A percentile compares a stretch with the other conserved stretches of the same genome.
Evolutionary conservation across 129 eudicot genomes (phyloP).

Genomic region (Logfia minima): DNA sequence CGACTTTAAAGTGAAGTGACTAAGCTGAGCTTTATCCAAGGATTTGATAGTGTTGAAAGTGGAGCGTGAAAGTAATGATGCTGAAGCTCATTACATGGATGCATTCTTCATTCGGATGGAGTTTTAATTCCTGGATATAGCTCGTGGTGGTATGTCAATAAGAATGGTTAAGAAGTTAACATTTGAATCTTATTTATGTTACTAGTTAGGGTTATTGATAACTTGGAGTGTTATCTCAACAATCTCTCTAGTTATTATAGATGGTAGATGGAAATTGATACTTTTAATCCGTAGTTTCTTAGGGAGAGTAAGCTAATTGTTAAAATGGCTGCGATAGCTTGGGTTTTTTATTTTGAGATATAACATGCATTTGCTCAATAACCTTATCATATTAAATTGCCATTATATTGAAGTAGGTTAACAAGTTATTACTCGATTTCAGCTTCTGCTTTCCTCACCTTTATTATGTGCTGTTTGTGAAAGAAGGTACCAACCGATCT

Average conservation of each 20-base stretch:
- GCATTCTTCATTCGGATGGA: slow-evolving; percentile 33
- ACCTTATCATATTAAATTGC: not conserved
- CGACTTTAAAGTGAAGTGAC: slow-evolving; percentile 47
- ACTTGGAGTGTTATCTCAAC: not conserved
- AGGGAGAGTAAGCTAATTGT: not conserved
- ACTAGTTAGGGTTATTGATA: not conserved
- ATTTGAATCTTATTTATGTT: not conserved
- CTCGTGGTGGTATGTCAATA: slow-evolving; percentile 43
- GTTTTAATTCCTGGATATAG: slow-evolving; percentile 23
- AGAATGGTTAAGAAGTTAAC: slow-evolving; percentile 1
- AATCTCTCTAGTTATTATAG: slow-evolving; percentile 1
- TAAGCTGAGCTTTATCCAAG: slow-evolving; percentile 35
- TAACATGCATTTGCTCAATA: not conserved
- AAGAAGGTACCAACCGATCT: not conserved
- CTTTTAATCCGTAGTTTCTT: not conserved
- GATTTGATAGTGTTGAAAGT: slow-evolving; percentile 33
- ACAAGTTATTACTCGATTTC: not conserved
- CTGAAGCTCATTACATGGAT: slow-evolving; percentile 37
- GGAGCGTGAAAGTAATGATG: slow-evolving; percentile 41
- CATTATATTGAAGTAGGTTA: not conserved
- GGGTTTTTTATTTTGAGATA: not conserved
- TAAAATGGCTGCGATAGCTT: not conserved
- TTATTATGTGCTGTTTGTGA: not conserved
- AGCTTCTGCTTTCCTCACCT: not conserved
- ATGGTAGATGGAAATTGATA: not conserved